These are phyloP conservation scores for Begonia fuchsioides DNA, from an alignment of 306 rosid species.

Conservation along the genomic window DNA sequence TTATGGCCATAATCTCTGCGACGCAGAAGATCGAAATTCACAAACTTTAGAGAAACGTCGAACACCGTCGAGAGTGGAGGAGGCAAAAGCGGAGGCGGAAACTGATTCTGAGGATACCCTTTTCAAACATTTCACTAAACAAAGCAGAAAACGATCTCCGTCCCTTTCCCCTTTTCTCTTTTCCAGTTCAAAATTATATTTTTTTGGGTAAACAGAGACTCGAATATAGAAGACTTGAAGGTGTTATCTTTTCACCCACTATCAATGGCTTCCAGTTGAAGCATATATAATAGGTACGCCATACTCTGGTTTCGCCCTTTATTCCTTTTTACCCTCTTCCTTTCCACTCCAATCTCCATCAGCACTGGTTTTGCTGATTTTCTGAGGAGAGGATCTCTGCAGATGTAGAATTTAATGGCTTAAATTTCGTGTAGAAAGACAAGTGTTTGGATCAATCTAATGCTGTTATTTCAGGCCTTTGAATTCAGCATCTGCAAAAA, in stretches of 20 bases:
- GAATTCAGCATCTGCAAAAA: too few species aligned
- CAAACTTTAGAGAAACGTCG: constrained; percentile 18
- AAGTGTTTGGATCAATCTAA: too few species aligned
- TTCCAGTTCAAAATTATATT: neutral
- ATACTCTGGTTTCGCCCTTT: too few species aligned
- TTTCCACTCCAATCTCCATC: neutral
- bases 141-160: too few species aligned
- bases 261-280: constrained; percentile 38
- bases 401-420: too few species aligned
- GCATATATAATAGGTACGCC: constrained; percentile 13
- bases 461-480: too few species aligned
- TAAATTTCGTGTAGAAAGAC: too few species aligned
- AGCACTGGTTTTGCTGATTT: too few species aligned
- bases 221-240: constrained; percentile 9
- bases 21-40: neutral
- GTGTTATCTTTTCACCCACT: constrained; percentile 26
- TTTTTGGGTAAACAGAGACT: constrained; percentile 3
- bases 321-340: neutral
- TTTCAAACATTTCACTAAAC: too few species aligned
- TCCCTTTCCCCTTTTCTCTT: too few species aligned
- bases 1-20: neutral
- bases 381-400: too few species aligned
- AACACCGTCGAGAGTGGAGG: constrained; percentile 34
- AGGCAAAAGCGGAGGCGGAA: constrained; percentile 22
- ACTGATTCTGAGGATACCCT: constrained; percentile 12